Evolutionary conservation across 768 basidiomycete genomes (phyloP), one percentile per base, ranked within the genome.

Genomic region (Boletus pseudopeckii): DNA sequence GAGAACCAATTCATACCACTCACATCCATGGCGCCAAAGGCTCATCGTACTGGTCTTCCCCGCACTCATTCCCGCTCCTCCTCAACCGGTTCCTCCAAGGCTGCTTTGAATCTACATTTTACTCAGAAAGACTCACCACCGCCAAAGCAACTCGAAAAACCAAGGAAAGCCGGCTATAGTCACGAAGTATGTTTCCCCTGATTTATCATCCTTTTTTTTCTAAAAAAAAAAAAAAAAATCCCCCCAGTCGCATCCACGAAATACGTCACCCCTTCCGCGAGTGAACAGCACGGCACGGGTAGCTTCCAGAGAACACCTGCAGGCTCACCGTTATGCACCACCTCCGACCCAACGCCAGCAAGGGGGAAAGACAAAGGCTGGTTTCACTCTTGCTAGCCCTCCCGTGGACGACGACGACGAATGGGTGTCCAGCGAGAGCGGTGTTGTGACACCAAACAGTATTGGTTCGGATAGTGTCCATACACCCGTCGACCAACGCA

Each of bases 391-490:
- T 52, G 75, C 84, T 9, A 79, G 75, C 47, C 72, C 79, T 30
- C 73, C 71, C 38, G 77, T 70, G 24, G 78, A 75, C 37, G 77
- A 75, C 13, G 86, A 87, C 11, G 86, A 88, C 51, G 88, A 82
- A 52, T 90, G 87, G 87, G 77, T 86, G 1, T 90, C 88, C 26
- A 88, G 84, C 65, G 86, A 87, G 68, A 89, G 86, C 62, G 88
- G 86, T 7, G 84, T 81, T 0, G 86, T 73, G 1, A 90, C 88
- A 2, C 88, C 88, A 5, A 79, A 77, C 59, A 71, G 75, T 13
- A 55, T 72, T 46, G 75, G 75, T 37, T 80, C 81, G 1, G 77
- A 79, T 46, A 75, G 75, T 18, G 74, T 52, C 18, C 64, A 55
- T 36, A 71, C 71, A 8, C 68, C 71, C 4, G 61, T 72, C 48